Base-by-base conservation (phyloP, 768 basidiomycete species). In the Kwoniella pini region DNA sequence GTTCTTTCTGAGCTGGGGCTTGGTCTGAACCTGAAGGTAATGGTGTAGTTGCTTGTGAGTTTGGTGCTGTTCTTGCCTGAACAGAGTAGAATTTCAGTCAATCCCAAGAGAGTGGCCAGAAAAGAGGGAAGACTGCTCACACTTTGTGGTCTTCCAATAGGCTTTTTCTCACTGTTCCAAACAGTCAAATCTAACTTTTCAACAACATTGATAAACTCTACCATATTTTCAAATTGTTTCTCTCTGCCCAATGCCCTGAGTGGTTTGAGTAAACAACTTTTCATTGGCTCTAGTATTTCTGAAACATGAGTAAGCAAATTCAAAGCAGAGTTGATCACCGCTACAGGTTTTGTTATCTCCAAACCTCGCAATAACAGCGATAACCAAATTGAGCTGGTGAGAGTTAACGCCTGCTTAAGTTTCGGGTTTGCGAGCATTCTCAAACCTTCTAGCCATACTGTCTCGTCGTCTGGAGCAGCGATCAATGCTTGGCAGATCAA, bases 301-400 rank as follows among this genome's bases (percentile, higher is more conserved):
- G 67, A 44, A 0, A 68, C 64, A 39, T 66, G 55, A 9, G 27
- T 24, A 6, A 74, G 43, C 9, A 71, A 42, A 15, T 31, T 57
- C 38, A 71, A 40, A n/a, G 66, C 68, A 17, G 58, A 50, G 4
- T 56, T 21, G 11, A 68, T 68, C 19, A 74, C 70, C n/a, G 58
- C 42, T 3, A 44, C 42, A 11, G 69, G 50, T 39, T 67, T 55
- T 1, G 50, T n/a, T 1, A 57, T 21, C 5, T 71, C 70, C 24
- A 74, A 64, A 2, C 66, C 68, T 39, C 63, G 64, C 17, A 74
- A 64, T 9, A 74, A 44, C 5, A 74, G 64, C 15, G 72, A 68
- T 27, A 74, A 53, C 72, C 72, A 74, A 45, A 74, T 74, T 12
- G 72, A 74, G 7, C 65, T 62, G 3, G 70, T 74, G 17, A 65